Evolutionary conservation across 2,329 filamentous ascomycete genomes (phyloP), one percentile per base, ranked within the genome.

Genomic region (Talaromyces islandicus): DNA sequence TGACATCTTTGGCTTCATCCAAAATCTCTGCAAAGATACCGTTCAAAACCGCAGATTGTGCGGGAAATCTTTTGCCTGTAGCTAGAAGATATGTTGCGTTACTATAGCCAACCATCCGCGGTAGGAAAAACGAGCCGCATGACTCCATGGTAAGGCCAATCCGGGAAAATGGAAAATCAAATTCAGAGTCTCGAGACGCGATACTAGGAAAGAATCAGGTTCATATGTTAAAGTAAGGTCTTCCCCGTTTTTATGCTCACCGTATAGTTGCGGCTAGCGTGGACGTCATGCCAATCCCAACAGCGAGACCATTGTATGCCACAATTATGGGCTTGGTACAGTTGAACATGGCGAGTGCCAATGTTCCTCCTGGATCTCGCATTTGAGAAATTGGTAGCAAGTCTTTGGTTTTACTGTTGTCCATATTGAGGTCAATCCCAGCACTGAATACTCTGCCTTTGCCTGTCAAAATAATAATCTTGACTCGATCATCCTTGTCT

Each of bases 261-360:
- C 43, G n/a, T 19, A 48, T 48, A 48, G 43, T 78, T 57, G 80
- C 81, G 1, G 84, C 79, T 4, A 87, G 76, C 30, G 83, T 84
- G 80, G 86, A 84, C 41, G 84, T 87, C 65, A 86, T 82, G 25
- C 85, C 84, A 3, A 86, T 78, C 56, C 84, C 85, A 3, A 86
- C 84, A 21, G 83, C 83, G 52, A 78, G 77, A 19, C 85, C 85
- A 68, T 86, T 85, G 60, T 86, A 75, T 4, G 84, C 85, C 0
- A 78, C 82, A 60, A 87, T 77, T 50, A 83, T 80, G 55, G 85
- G 85, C 70, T 87, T 87, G 59, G 69, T 71, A 73, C 85, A 86
- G 51, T 77, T 73, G 68, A 83, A 78, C 65, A 86, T 82, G 43
- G 84, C 82, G 4, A 87, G 75, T 11, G 79, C 72, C 19, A 83